phyloP scores from a whole-genome alignment of 306 rosid genomes.

The Lagenaria siceraria region DNA sequence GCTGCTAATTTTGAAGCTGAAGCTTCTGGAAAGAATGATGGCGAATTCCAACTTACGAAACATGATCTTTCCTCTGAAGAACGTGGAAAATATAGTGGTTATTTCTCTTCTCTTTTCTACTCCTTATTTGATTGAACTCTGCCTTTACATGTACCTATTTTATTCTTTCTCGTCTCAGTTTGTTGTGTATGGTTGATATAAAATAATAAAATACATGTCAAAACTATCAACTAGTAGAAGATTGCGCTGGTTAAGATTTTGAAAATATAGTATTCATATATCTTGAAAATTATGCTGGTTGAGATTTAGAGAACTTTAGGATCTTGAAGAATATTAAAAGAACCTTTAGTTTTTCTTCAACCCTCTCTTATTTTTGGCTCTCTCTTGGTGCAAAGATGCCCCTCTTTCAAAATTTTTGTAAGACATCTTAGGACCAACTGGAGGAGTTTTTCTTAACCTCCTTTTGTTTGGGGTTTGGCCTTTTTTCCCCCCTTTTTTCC shows the following conservation, averaged over 20 bases:
- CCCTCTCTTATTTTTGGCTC: background rate
- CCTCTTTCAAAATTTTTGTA: background rate
- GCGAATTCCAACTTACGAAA: conserved; percentile 75
- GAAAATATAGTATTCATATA: background rate
- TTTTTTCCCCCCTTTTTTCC: no score
- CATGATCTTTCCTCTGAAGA: conserved; percentile 64
- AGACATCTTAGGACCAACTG: background rate
- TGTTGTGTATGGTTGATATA: background rate
- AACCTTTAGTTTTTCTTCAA: background rate
- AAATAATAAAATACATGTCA: background rate
- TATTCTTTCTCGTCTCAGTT: background rate
- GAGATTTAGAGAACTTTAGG: background rate
- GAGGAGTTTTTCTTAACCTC: background rate
- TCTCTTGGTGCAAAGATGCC: background rate
- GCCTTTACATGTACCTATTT: conserved; percentile 1
- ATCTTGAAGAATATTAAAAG: background rate
- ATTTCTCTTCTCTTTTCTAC: conserved; percentile 8
- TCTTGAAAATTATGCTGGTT: background rate
- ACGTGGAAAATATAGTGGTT: conserved; percentile 88
- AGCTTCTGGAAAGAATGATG: conserved; percentile 51
- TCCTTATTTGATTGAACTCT: background rate
- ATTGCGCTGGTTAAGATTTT: background rate
- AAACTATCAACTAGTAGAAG: background rate
- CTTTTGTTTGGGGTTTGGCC: background rate
- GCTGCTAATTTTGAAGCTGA: conserved; percentile 85